These are phyloP conservation scores for Tolypocladium tundrense DNA, from an alignment of 2,329 filamentous ascomycete species.

Conservation along the genomic window DNA sequence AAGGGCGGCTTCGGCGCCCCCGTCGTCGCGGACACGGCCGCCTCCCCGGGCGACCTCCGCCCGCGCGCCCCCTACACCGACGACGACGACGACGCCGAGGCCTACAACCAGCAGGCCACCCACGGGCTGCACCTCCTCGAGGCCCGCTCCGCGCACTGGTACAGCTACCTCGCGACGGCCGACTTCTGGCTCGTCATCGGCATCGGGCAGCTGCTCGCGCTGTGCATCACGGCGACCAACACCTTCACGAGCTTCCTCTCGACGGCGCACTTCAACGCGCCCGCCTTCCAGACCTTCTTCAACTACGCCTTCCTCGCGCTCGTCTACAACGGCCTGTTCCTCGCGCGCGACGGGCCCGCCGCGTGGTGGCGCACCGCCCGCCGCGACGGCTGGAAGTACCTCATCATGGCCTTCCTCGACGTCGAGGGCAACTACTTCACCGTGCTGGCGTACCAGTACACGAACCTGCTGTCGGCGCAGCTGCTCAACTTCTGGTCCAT, in stretches of 20 bases:
- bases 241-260: conserved; percentile 75
- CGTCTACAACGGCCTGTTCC: conserved; percentile 70
- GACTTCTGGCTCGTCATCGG: conserved; percentile 82
- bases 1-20: conserved; percentile 10
- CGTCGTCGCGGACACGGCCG: background rate
- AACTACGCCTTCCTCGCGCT: conserved; percentile 79
- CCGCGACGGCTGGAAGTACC: conserved; percentile 82
- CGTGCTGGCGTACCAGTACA: conserved; percentile 86
- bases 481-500: conserved; percentile 99
- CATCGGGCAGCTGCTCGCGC: conserved; percentile 73
- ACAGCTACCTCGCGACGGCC: conserved; percentile 67
- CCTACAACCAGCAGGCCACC: conserved; percentile 24
- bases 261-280: conserved; percentile 61
- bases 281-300: conserved; percentile 92
- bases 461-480: conserved; percentile 85
- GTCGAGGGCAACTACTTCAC: conserved; percentile 98
- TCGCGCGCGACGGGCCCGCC: conserved; percentile 69
- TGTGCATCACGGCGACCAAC: conserved; percentile 88
- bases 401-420: conserved; percentile 86
- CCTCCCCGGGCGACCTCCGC: no score
- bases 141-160: conserved; percentile 45
- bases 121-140: conserved; percentile 47
- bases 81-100: conserved; percentile 6
- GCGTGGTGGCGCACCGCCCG: conserved; percentile 54
- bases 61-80: background rate